phyloP scores from a whole-genome alignment of 108 stramenopile genomes.

The Epipyxis sp. region DNA sequence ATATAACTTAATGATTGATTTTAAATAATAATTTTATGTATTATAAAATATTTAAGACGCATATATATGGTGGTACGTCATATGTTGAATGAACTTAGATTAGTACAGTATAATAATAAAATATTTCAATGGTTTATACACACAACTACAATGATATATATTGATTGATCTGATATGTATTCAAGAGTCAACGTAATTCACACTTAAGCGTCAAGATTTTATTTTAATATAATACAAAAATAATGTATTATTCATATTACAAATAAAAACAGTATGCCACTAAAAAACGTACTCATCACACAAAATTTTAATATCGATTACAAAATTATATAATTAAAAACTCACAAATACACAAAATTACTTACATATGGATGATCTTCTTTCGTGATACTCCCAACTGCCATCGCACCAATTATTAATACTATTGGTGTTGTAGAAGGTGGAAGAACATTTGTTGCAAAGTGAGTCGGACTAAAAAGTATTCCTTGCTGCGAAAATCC shows the following conservation, averaged over 20 bases:
- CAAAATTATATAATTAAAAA: neutral
- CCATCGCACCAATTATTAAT: conserved; percentile 94
- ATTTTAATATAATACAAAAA: too few species aligned
- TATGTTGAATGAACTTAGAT: neutral
- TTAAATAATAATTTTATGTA: neutral
- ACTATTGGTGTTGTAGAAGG: conserved; percentile 71
- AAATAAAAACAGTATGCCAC: neutral
- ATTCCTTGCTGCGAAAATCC: conserved; percentile 60
- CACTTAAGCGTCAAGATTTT: too few species aligned
- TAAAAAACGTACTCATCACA: neutral
- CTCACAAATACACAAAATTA: neutral
- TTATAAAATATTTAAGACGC: neutral
- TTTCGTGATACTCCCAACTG: conserved; percentile 77
- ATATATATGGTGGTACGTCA: neutral
- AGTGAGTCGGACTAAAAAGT: conserved; percentile 72
- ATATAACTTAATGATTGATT: neutral
- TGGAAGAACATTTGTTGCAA: conserved; percentile 74
- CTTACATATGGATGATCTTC: conserved; percentile 84
- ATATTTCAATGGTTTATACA: too few species aligned
- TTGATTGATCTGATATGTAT: too few species aligned
- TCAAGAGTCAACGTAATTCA: too few species aligned
- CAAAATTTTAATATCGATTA: neutral
- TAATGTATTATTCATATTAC: neutral
- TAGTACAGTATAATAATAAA: neutral
- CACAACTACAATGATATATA: too few species aligned